Conservation (phyloP, 2,329 filamentous ascomycete species). For the Sclerotinia minor region DNA sequence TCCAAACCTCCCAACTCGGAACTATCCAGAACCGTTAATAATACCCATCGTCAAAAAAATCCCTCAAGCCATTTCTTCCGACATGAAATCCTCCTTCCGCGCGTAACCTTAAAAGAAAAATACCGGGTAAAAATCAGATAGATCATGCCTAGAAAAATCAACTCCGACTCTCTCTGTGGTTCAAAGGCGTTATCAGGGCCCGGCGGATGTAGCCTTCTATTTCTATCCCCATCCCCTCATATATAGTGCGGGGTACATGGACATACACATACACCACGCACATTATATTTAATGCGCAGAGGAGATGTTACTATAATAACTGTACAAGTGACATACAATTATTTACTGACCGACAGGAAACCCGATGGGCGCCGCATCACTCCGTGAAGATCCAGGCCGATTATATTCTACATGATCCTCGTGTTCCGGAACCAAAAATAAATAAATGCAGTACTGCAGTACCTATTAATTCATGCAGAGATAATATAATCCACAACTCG, state of each 20-base stretch:
- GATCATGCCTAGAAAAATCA: neutral
- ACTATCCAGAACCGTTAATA: neutral
- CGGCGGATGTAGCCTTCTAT: conserved; percentile 4
- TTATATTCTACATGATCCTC: conserved; percentile 9
- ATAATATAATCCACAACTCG: neutral
- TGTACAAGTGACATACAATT: conserved; percentile 20
- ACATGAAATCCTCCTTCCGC: neutral
- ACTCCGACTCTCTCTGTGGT: neutral
- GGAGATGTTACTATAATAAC: neutral
- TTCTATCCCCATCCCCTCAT: neutral
- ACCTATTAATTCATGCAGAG: neutral
- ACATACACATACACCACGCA: neutral
- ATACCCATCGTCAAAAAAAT: neutral
- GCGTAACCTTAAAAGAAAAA: too few relatives aligned
- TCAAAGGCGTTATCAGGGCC: neutral
- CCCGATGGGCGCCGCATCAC: conserved; percentile 13
- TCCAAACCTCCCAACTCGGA: neutral
- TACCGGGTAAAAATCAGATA: neutral
- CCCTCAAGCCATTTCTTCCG: neutral
- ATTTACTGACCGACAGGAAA: conserved; percentile 5
- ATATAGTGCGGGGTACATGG: conserved; percentile 14
- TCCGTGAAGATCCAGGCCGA: conserved; percentile 21
- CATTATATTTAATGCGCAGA: neutral
- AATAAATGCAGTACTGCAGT: too few relatives aligned
- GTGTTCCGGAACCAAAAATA: neutral